Conservation (phyloP, 257 asterid species). For the Scutellaria baicalensis region DNA sequence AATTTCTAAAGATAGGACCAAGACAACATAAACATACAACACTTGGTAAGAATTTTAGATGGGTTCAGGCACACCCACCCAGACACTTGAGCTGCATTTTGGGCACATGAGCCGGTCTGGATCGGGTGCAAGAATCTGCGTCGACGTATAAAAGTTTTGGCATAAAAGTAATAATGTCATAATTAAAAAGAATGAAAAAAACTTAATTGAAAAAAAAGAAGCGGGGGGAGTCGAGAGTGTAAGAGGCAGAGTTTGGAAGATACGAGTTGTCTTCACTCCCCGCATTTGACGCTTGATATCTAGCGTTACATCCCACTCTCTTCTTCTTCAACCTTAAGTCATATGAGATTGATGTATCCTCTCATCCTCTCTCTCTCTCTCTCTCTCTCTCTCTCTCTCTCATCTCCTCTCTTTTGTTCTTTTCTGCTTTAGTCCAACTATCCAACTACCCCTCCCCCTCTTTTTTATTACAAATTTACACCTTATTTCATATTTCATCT, state of each 20-base stretch:
- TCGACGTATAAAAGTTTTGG: no score
- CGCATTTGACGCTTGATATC: slow-evolving; percentile 52
- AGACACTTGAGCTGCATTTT: no score
- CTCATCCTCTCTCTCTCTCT: background rate
- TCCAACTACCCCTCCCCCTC: slow-evolving; percentile 14
- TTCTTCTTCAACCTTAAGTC: background rate
- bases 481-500: background rate
- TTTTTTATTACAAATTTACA: background rate
- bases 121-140: no score
- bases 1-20: no score
- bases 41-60: no score
- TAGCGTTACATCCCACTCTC: background rate
- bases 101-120: no score
- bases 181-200: no score
- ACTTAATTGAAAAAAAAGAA: no score
- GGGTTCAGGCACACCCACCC: no score
- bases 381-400: slow-evolving; percentile 1
- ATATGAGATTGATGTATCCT: slow-evolving; percentile 1
- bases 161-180: no score
- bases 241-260: background rate
- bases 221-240: no score
- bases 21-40: no score
- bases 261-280: slow-evolving; percentile 40
- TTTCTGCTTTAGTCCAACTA: slow-evolving; percentile 38
- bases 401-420: slow-evolving; percentile 26